phyloP scores from a whole-genome alignment of 2,329 filamentous ascomycete genomes.

The Lachnum nothofagi region DNA sequence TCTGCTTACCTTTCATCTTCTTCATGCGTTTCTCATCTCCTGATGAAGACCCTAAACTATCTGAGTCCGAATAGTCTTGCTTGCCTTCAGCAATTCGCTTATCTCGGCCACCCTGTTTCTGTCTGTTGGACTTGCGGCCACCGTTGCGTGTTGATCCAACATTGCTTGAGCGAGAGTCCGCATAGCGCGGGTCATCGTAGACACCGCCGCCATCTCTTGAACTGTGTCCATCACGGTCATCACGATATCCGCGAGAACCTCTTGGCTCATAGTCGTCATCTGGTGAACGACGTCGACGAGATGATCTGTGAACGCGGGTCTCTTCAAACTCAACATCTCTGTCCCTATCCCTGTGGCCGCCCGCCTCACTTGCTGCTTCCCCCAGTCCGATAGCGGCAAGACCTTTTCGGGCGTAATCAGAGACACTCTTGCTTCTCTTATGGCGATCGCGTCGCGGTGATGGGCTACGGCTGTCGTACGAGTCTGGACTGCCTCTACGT shows the following conservation, averaged over 20 bases:
- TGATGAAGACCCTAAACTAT: constrained; percentile 51
- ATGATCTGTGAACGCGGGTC: constrained; percentile 20
- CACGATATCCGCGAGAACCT: constrained; percentile 14
- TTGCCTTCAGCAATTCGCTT: constrained; percentile 30
- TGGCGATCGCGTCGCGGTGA: constrained; percentile 38
- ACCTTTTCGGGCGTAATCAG: constrained; percentile 56
- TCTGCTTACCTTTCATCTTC: constrained; percentile 61
- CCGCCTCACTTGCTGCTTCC: constrained; percentile 37
- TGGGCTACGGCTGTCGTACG: constrained; percentile 31
- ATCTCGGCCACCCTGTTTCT: constrained; percentile 25
- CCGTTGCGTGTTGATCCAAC: constrained; percentile 17
- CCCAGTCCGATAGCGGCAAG: constrained; percentile 59
- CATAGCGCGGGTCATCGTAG: constrained; percentile 28
- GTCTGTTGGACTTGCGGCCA: constrained; percentile 17
- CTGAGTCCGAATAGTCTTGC: constrained; percentile 33
- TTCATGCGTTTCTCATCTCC: constrained; percentile 59
- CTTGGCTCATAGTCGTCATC: constrained; percentile 24
- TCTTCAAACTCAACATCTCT: constrained; percentile 25
- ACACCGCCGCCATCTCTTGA: constrained; percentile 20
- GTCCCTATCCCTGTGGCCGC: constrained; percentile 16
- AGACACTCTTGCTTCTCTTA: constrained; percentile 61
- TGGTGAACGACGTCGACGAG: constrained; percentile 14
- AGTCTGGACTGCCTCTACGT: constrained; percentile 29
- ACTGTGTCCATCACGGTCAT: constrained; percentile 18
- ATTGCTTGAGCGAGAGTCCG: constrained; percentile 28